Base-by-base conservation (phyloP, 192 early-diverging fungal species). In the Backusella morwellensis region DNA sequence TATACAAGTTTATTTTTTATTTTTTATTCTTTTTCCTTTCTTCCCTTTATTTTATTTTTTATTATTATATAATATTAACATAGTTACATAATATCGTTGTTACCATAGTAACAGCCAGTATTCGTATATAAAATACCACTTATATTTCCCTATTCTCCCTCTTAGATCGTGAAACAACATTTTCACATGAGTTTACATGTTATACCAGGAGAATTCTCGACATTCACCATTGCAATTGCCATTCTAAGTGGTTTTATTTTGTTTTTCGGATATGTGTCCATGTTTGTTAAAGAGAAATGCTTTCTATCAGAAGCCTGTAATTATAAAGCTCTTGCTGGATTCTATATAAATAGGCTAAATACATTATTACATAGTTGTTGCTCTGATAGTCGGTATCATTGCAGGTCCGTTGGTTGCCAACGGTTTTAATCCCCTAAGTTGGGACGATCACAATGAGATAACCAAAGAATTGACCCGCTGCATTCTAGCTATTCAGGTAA, bases 321-420 rank as follows among this genome's bases (percentile, higher is more conserved):
- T 23, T 17, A 63, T 4, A 42, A 19, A 29, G 17, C 59, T 54
- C 35, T 7, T 63, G 19, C 6, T 50, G 15, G 47, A 63, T 63
- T 26, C 3, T 14, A 63, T 29, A 11, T 29, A 21, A 23, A 26
- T 29, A 63, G 3, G 11, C 47, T 50, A 50, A 50, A 63, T 29
- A 8, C 12, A 23, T 63, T 74, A 32, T 34, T 40, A n/a, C 26
- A 19, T 42, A 63, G 90, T 98, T 47, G 91, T 98, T 4, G 91
- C 97, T 14, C 92, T 91, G n/a, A 79, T 93, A 21, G 88, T 94
- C 73, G 97, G 97, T 4, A 94, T 99, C 29, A 84, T 93, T 34
- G 83, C 95, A 68, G 96, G 96, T 32, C 95, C 95, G 6, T 75
- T 88, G 26, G 93, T 83, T 21, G 76, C 91, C 38, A 89, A 92